Percentiles rank a stretch among this genome's conserved stretches.
Conservation (phyloP, 225 moss, liverwort and hornwort genomes). For the Antitrichia curtipendula region DNA sequence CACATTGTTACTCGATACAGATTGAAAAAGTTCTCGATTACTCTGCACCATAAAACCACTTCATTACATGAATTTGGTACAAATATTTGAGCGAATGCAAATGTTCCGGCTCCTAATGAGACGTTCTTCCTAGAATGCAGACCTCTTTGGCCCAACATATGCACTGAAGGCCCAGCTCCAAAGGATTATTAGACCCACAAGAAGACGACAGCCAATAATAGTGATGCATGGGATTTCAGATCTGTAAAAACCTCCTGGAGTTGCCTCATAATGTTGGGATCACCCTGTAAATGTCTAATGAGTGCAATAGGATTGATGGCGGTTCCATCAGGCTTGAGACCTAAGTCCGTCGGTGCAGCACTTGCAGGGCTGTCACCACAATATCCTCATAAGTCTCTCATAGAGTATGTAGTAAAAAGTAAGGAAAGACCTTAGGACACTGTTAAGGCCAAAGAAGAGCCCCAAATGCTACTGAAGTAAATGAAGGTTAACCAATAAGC, state of each 20-base stretch:
- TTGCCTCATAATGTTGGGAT: constrained; percentile 66
- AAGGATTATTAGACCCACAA: background rate
- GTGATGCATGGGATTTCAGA: background rate
- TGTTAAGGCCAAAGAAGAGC: background rate
- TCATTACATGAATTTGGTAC: background rate
- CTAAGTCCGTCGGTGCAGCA: constrained; percentile 59
- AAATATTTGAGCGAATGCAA: background rate
- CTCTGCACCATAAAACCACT: constrained; percentile 27
- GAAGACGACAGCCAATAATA: background rate
- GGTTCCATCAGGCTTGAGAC: constrained; percentile 72
- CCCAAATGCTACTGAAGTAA: background rate
- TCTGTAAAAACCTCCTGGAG: constrained; percentile 53
- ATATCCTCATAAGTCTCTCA: background rate
- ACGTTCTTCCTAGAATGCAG: background rate
- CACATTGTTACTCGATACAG: constrained; percentile 51
- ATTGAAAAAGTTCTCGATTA: constrained; percentile 63
- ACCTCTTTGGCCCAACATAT: background rate
- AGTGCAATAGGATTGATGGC: constrained; percentile 87
- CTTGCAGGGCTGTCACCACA: constrained; percentile 43
- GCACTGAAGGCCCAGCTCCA: background rate
- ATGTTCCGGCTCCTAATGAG: background rate
- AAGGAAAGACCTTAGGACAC: background rate
- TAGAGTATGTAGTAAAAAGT: background rate
- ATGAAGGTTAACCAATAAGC: background rate
- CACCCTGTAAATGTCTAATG: constrained; percentile 66